Conservation (phyloP, 345 rosid species). For the Adansonia digitata region DNA sequence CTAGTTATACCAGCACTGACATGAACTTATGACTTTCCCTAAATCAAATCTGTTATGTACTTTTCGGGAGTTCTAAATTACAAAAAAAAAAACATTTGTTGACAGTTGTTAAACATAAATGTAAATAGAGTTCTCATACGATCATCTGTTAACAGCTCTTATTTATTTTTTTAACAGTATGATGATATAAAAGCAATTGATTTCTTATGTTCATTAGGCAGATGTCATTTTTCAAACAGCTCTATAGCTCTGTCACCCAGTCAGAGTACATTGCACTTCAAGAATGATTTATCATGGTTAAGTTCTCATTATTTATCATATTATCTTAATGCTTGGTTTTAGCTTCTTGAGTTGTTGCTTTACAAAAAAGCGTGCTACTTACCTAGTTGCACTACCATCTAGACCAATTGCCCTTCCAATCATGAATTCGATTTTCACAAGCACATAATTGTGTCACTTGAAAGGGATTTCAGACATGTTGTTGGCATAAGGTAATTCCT, state of each 20-base stretch:
- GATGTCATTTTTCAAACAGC: conserved; percentile 86
- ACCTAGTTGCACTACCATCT: conserved; percentile 1
- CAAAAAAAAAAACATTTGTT: neutral
- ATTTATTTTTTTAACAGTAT: neutral
- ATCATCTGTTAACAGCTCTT: neutral
- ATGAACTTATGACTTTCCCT: neutral
- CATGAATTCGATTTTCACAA: conserved; percentile 54
- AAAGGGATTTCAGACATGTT: conserved; percentile 61
- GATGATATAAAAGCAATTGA: neutral
- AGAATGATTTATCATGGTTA: conserved; percentile 71
- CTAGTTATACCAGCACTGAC: neutral
- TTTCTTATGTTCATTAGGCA: conserved; percentile 21
- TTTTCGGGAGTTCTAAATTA: neutral
- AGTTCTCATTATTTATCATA: conserved; percentile 1
- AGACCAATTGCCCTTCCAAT: conserved; percentile 41
- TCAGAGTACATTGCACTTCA: conserved; percentile 73
- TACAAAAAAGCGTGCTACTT: neutral
- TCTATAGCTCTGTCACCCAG: conserved; percentile 61
- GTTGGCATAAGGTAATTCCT: conserved; percentile 64
- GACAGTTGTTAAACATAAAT: no score
- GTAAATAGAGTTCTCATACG: no score
- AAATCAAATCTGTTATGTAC: neutral
- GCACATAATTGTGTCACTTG: conserved; percentile 57
- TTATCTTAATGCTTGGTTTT: neutral
- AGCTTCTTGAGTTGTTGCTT: neutral